phyloP scores from a whole-genome alignment of 2,329 filamentous ascomycete genomes.

The Trichoderma breve region DNA sequence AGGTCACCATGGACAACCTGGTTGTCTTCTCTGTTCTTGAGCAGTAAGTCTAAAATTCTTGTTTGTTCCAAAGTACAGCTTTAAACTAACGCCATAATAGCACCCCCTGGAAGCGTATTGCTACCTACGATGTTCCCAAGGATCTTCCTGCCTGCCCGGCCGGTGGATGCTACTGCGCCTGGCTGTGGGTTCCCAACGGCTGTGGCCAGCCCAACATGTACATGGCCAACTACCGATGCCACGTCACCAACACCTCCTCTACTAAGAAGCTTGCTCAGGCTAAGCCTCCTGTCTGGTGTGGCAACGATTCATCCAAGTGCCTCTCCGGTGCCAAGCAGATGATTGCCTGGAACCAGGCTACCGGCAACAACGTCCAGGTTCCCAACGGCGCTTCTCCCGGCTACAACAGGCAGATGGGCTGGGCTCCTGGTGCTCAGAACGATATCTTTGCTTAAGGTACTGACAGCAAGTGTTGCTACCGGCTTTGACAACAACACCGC shows the following conservation, averaged over 20 bases:
- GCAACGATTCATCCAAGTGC: conserved; percentile 38
- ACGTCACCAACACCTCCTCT: conserved; percentile 41
- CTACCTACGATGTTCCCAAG: conserved; percentile 25
- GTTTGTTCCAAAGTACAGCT: neutral
- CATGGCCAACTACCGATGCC: conserved; percentile 48
- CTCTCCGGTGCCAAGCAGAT: conserved; percentile 48
- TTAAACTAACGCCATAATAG: conserved; percentile 2
- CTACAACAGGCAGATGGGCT: conserved; percentile 31
- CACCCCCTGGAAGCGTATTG: conserved; percentile 26
- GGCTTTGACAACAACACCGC: neutral
- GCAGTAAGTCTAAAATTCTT: conserved; percentile 31
- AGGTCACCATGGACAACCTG: conserved; percentile 47
- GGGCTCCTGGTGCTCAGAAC: conserved; percentile 28
- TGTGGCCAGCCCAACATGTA: conserved; percentile 33
- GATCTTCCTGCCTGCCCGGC: conserved; percentile 27
- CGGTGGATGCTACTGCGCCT: conserved; percentile 29
- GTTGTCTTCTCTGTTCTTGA: conserved; percentile 45
- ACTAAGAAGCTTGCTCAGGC: conserved; percentile 38
- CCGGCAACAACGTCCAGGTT: conserved; percentile 31
- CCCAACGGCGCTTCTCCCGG: conserved; percentile 26
- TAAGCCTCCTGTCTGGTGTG: conserved; percentile 41
- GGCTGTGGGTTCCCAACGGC: conserved; percentile 28
- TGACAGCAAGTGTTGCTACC: neutral
- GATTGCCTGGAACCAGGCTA: conserved; percentile 43
- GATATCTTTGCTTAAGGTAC: conserved; percentile 26